Percentiles rank a stretch among this genome's conserved stretches.
Conservation (phyloP, 257 asterid genomes). For the Primulina huaijiensis region DNA sequence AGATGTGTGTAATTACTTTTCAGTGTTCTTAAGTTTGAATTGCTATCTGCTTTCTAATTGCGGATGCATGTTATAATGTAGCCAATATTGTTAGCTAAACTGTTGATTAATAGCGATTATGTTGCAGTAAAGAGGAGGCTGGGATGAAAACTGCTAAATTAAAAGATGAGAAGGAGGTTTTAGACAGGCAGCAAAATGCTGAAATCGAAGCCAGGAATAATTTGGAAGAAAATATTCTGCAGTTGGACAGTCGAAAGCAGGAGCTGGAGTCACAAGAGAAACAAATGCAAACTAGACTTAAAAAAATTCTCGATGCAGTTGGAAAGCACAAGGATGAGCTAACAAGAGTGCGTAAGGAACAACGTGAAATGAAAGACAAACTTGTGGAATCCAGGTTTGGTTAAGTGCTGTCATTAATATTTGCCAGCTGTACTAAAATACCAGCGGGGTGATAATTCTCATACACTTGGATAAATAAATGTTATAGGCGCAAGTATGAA, state of each 20-base stretch:
- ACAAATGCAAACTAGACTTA: slow-evolving; percentile 73
- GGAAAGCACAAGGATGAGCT: slow-evolving; percentile 76
- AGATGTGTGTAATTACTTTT: slow-evolving; percentile 59
- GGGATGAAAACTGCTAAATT: slow-evolving; percentile 93
- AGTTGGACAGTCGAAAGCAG: slow-evolving; percentile 77
- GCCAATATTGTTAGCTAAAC: slow-evolving; percentile 15
- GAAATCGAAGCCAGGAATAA: slow-evolving; percentile 82
- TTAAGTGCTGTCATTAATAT: slow-evolving; percentile 25
- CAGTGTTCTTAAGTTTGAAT: slow-evolving; percentile 15
- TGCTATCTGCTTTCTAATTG: slow-evolving; percentile 16
- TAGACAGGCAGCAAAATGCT: slow-evolving; percentile 92
- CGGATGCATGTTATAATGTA: slow-evolving; percentile 12
- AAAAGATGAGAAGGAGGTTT: slow-evolving; percentile 89
- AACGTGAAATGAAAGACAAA: slow-evolving; percentile 76
- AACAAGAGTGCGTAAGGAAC: slow-evolving; percentile 65
- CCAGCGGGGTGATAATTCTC: slow-evolving; percentile 21
- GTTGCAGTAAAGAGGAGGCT: slow-evolving; percentile 93
- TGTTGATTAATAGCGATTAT: slow-evolving; percentile 17
- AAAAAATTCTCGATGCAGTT: slow-evolving; percentile 72
- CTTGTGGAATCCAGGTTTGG: slow-evolving; percentile 72
- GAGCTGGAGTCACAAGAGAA: slow-evolving; percentile 88
- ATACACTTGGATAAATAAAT: slow-evolving; percentile 13
- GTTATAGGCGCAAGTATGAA: slow-evolving; percentile 62
- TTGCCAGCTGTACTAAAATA: slow-evolving; percentile 23
- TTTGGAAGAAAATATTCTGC: slow-evolving; percentile 92